Conservation (phyloP, 495 filamentous ascomycete species). For the Immersiella caudata region DNA sequence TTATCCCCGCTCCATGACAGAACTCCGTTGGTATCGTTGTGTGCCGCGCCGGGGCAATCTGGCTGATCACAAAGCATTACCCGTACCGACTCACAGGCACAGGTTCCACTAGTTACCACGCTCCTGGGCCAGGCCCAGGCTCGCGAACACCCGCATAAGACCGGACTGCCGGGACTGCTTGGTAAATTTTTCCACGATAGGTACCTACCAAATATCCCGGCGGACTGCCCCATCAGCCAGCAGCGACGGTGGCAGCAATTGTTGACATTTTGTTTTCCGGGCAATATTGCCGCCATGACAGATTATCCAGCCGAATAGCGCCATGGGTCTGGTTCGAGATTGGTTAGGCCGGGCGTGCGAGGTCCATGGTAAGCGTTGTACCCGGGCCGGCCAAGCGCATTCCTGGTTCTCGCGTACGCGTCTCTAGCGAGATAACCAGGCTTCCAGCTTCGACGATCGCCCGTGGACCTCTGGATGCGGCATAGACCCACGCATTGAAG, state of each 20-base stretch:
- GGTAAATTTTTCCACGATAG: neutral
- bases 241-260: slow-evolving; percentile 5
- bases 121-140: slow-evolving; percentile 4
- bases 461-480: neutral
- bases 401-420: neutral
- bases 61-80: slow-evolving; percentile 13
- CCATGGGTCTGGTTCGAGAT: neutral
- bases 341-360: neutral
- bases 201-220: slow-evolving; percentile 6
- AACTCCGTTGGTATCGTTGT: slow-evolving; percentile 6
- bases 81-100: slow-evolving; percentile 4
- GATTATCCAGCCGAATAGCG: slow-evolving; percentile 19
- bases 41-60: slow-evolving; percentile 13
- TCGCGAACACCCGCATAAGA: neutral
- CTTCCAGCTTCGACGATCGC: neutral
- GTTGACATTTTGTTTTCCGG: slow-evolving; percentile 7
- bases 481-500: neutral
- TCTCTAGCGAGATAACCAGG: neutral
- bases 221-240: slow-evolving; percentile 23
- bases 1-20: neutral
- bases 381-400: neutral
- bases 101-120: slow-evolving; percentile 5
- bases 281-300: slow-evolving; percentile 16
- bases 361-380: neutral
- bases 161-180: neutral